Conservation (phyloP, 1,139 yeast species). For the Candida smagusa region DNA sequence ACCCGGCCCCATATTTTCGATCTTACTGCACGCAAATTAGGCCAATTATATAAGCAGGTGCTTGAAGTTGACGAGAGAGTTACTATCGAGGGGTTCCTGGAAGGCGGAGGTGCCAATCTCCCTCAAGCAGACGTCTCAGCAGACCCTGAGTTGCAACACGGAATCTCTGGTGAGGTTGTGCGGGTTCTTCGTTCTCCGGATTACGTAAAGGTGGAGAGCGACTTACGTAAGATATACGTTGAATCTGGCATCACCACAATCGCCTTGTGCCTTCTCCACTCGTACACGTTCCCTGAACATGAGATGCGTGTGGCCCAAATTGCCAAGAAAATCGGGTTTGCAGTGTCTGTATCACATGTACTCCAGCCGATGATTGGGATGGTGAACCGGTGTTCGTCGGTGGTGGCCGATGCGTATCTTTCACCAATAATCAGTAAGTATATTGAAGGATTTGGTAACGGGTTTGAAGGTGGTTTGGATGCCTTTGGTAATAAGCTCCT, state of each 20-base stretch:
- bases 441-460: conserved; percentile 35
- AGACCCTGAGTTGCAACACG: conserved; percentile 22
- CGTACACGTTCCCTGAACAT: conserved; percentile 41
- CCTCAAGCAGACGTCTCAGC: conserved; percentile 10
- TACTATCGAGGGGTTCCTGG: conserved; percentile 30
- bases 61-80: conserved; percentile 43
- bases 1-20: conserved; percentile 21
- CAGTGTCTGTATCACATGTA: conserved; percentile 39
- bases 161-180: conserved; percentile 37
- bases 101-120: conserved; percentile 39
- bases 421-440: conserved; percentile 37
- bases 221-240: conserved; percentile 24
- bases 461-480: conserved; percentile 42
- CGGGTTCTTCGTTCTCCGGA: conserved; percentile 32
- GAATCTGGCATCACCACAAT: conserved; percentile 29
- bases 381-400: conserved; percentile 42
- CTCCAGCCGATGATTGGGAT: conserved; percentile 46
- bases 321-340: conserved; percentile 34
- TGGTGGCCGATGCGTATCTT: conserved; percentile 45
- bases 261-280: conserved; percentile 39
- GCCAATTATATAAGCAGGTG: conserved; percentile 31
- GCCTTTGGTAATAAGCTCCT: conserved; percentile 41
- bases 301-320: conserved; percentile 35
- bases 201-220: conserved; percentile 20
- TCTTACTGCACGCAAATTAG: conserved; percentile 19